Evolutionary conservation across 2,329 filamentous ascomycete genomes (phyloP), one percentile per base, ranked within the genome.

Genomic region (Stagonosporopsis vannaccii): DNA sequence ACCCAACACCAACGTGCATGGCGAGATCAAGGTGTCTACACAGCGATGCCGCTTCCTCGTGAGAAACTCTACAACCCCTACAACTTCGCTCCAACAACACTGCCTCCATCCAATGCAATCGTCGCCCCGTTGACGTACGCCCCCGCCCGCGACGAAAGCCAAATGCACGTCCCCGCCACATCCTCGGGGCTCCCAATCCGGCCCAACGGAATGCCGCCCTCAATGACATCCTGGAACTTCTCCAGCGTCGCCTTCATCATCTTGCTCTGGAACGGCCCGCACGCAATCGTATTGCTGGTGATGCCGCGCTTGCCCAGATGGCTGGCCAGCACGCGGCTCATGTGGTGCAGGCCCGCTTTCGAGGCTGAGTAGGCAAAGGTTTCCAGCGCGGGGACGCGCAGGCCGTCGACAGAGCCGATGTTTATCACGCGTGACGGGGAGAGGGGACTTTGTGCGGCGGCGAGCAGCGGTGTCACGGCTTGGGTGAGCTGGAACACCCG

Each of bases 221-320:
- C 80, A 62, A 90, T 87, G 6, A 73, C 72, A 4, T 85, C 83
- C 43, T 82, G 79, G 55, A 82, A 82, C 28, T 86, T 80, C 52
- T 84, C 77, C 65, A 88, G 82, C 76, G 89, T 90, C 1, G 85
- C 82, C 35, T 87, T 88, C 89, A 90, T 91, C 83, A 90, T 89
- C 68, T 87, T 89, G 17, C 87, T 88, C 61, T 87, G 81, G 58
- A 89, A 90, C 3, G 89, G 88, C 3, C 89, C 89, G 58, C 88
- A 91, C 6, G 89, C 89, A 52, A 92, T 76, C 3, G 86, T 85
- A 70, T 92, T 92, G 60, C 81, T 83, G 23, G 87, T 89, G 56
- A 90, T 82, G 49, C 84, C 80, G 39, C 83, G 68, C 53, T 82
- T 83, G 0, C 87, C 87, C 30, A 90, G 75, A 66, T 87, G 87